Evolutionary conservation across 352 stramenopile genomes (phyloP).

Genomic region (Aphanomyces cochlioides): DNA sequence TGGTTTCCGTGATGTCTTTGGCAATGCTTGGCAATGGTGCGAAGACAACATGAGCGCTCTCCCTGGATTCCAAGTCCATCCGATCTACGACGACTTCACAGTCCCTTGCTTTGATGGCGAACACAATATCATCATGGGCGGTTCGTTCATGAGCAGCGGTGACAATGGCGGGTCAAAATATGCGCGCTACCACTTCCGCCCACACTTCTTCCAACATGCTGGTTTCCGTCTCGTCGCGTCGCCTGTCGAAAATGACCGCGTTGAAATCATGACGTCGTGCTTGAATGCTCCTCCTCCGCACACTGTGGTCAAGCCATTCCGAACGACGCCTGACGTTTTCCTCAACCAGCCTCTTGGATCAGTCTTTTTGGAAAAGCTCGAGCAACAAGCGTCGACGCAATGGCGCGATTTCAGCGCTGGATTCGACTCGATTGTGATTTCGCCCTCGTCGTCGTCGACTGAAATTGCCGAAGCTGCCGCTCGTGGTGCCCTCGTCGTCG

Average conservation of each 20-base stretch:
- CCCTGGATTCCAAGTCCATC: constrained; percentile 86
- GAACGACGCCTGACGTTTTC: constrained; percentile 19
- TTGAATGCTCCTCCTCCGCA: constrained; percentile 67
- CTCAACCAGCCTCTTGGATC: background rate
- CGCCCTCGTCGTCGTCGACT: no score
- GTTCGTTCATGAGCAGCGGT: constrained; percentile 93
- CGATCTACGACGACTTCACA: constrained; percentile 96
- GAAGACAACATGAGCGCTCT: constrained; percentile 94
- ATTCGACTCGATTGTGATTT: background rate
- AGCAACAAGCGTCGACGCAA: background rate
- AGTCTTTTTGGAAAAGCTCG: constrained; percentile 15
- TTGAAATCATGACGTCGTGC: constrained; percentile 60
- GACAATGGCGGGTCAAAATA: constrained; percentile 94
- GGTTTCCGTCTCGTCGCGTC: constrained; percentile 92
- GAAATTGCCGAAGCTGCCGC: background rate
- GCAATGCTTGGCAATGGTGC: constrained; percentile 96
- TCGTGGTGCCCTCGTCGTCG: background rate
- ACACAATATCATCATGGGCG: constrained; percentile 95
- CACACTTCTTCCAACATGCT: constrained; percentile 96
- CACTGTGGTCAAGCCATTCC: constrained; percentile 57
- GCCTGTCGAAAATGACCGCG: constrained; percentile 59
- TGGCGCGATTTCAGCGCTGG: constrained; percentile 17
- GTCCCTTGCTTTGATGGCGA: constrained; percentile 97
- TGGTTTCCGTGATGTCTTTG: constrained; percentile 92
- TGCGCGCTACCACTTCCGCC: constrained; percentile 94